Conservation (phyloP, 768 basidiomycete genomes). For the Kwoniella dendrophila region DNA sequence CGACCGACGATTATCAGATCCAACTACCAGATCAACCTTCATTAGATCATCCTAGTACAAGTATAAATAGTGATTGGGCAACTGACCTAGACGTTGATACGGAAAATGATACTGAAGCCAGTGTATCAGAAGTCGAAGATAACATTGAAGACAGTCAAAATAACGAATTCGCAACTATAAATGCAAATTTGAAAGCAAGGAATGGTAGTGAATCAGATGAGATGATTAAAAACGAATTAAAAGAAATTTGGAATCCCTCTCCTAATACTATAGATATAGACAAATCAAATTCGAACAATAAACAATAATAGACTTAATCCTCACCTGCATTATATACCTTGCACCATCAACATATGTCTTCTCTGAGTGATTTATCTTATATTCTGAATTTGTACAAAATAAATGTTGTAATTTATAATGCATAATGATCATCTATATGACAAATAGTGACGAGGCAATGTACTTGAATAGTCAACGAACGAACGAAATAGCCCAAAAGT, state of each 20-base stretch:
- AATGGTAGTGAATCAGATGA: neutral
- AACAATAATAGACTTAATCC: neutral
- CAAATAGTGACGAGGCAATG: no score
- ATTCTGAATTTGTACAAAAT: no score
- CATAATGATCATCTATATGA: no score
- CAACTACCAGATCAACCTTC: constrained; percentile 1
- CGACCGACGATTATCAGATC: neutral
- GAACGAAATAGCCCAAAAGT: neutral
- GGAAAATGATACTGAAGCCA: constrained; percentile 26
- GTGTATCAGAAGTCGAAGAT: constrained; percentile 40
- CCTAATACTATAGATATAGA: no score
- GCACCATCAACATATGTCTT: constrained; percentile 17
- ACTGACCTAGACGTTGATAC: constrained; percentile 33
- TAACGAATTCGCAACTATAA: neutral
- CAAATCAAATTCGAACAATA: no score
- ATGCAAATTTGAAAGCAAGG: neutral
- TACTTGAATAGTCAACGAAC: no score
- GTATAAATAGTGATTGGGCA: constrained; percentile 38
- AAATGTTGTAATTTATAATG: neutral
- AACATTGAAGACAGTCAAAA: constrained; percentile 9
- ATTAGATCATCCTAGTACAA: constrained; percentile 11
- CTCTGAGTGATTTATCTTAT: neutral
- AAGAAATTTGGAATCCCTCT: constrained; percentile 20
- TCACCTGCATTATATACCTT: constrained; percentile 12
- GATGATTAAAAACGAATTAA: constrained; percentile 16